A percentile compares a stretch with the other conserved stretches of the same genome.
Conservation (phyloP, 2,329 filamentous ascomycete genomes). For the Fusarium metavorans region DNA sequence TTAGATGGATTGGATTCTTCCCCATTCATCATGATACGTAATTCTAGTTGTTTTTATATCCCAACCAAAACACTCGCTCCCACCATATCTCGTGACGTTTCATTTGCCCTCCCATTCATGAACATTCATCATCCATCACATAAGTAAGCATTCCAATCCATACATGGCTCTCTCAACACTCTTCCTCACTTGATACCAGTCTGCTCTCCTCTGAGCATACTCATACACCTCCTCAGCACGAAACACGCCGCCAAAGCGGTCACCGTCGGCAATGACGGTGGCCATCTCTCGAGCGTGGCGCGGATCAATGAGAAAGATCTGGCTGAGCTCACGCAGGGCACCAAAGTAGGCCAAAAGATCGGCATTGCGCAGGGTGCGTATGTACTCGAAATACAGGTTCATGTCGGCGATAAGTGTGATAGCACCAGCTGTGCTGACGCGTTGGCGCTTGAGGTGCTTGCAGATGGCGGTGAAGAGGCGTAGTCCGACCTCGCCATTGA, state of each 20-base stretch:
- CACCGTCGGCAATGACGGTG: slow-evolving; percentile 90
- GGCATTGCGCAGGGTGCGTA: slow-evolving; percentile 83
- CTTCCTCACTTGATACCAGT: slow-evolving; percentile 92
- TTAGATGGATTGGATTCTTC: slow-evolving; percentile 15
- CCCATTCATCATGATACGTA: slow-evolving; percentile 29
- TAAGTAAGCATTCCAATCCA: slow-evolving; percentile 86
- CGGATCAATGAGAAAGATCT: slow-evolving; percentile 93
- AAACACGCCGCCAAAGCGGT: slow-evolving; percentile 92
- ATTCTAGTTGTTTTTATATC: slow-evolving; percentile 17
- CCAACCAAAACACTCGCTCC: slow-evolving; percentile 24
- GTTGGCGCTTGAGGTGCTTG: slow-evolving; percentile 97
- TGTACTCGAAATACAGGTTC: slow-evolving; percentile 91
- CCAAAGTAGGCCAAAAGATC: slow-evolving; percentile 91
- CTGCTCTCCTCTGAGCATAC: slow-evolving; percentile 91
- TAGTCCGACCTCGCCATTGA: slow-evolving; percentile 96
- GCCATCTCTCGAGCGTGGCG: slow-evolving; percentile 92
- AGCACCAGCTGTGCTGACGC: slow-evolving; percentile 88
- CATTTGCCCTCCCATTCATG: slow-evolving; percentile 1
- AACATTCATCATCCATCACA: slow-evolving; percentile 65
- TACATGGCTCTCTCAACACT: slow-evolving; percentile 98
- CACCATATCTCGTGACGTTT: slow-evolving; percentile 30
- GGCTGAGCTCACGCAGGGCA: slow-evolving; percentile 89
- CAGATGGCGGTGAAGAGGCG: slow-evolving; percentile 91
- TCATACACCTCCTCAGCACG: slow-evolving; percentile 97
- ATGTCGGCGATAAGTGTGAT: slow-evolving; percentile 96